These are phyloP conservation scores for Phaffia rhodozyma DNA, from an alignment of 1,284 basidiomycete species.

Conservation along the genomic window DNA sequence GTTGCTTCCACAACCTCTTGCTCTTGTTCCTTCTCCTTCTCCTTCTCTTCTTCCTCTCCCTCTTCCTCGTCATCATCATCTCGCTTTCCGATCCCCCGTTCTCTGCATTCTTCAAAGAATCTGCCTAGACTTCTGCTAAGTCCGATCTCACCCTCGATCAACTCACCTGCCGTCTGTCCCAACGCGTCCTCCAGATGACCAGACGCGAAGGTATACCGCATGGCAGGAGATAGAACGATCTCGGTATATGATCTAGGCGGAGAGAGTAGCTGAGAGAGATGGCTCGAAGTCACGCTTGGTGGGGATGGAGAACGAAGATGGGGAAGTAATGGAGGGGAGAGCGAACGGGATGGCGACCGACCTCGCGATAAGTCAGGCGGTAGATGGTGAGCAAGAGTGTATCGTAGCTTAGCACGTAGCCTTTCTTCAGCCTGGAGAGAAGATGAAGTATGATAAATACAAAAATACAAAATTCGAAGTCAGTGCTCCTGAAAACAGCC, in stretches of 20 bases:
- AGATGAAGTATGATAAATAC: too few species aligned
- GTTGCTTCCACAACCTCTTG: neutral
- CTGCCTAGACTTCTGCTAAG: slow-evolving; percentile 32
- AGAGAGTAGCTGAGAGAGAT: slow-evolving; percentile 31
- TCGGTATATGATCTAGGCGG: slow-evolving; percentile 33
- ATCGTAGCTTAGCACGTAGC: slow-evolving; percentile 9
- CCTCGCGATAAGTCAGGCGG: neutral
- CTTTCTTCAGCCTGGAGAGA: slow-evolving; percentile 13
- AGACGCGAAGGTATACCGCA: slow-evolving; percentile 34
- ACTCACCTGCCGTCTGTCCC: slow-evolving; percentile 33
- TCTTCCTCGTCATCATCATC: neutral
- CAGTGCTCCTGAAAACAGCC: neutral
- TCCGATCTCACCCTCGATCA: slow-evolving; percentile 35
- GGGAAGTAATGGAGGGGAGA: slow-evolving; percentile 23
- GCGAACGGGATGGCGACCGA: slow-evolving; percentile 2
- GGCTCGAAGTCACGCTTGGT: slow-evolving; percentile 25
- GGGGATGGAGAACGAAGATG: slow-evolving; percentile 33
- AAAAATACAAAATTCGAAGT: too few species aligned
- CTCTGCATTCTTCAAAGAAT: slow-evolving; percentile 30
- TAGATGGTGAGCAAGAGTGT: slow-evolving; percentile 14
- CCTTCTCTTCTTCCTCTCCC: slow-evolving; percentile 6
- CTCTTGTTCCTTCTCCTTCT: slow-evolving; percentile 12
- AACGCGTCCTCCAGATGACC: slow-evolving; percentile 34
- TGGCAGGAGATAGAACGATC: slow-evolving; percentile 32
- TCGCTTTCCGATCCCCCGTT: slow-evolving; percentile 26